phyloP scores from a whole-genome alignment of 2,329 filamentous ascomycete species.

The Fusarium drepaniforme region DNA sequence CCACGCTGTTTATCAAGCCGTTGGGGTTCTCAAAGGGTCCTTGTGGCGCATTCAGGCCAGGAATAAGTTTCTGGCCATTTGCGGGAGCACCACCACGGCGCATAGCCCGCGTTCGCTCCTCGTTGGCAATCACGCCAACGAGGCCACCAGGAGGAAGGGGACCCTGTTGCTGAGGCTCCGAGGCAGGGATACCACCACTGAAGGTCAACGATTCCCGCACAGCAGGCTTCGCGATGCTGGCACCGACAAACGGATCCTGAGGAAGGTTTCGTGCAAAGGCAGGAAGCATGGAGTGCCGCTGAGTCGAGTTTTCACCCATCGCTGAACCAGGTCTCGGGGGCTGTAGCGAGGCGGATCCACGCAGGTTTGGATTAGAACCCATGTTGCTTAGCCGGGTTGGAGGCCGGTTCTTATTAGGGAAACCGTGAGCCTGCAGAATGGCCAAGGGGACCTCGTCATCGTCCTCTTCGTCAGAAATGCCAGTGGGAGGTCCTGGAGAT shows the following conservation, averaged over 20 bases:
- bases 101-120: conserved; percentile 83
- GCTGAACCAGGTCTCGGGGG: conserved; percentile 67
- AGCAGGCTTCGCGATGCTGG: conserved; percentile 78
- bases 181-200: conserved; percentile 64
- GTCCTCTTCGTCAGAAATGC: conserved; percentile 83
- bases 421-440: conserved; percentile 89
- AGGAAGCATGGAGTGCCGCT: conserved; percentile 68
- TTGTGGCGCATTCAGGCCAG: conserved; percentile 52
- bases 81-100: conserved; percentile 82
- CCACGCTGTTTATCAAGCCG: conserved; percentile 55
- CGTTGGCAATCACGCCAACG: conserved; percentile 87
- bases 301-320: conserved; percentile 60
- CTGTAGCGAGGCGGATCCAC: conserved; percentile 61
- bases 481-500: conserved; percentile 55
- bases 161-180: conserved; percentile 50
- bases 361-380: conserved; percentile 79
- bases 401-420: conserved; percentile 82
- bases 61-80: conserved; percentile 60
- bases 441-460: conserved; percentile 91
- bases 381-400: conserved; percentile 75
- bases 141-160: conserved; percentile 78
- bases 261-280: conserved; percentile 87
- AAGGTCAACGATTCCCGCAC: conserved; percentile 82
- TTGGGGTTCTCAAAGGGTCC: conserved; percentile 61
- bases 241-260: conserved; percentile 86